Conservation (phyloP, 371 early-diverging fungal genomes). For the Mucor irregularis region DNA sequence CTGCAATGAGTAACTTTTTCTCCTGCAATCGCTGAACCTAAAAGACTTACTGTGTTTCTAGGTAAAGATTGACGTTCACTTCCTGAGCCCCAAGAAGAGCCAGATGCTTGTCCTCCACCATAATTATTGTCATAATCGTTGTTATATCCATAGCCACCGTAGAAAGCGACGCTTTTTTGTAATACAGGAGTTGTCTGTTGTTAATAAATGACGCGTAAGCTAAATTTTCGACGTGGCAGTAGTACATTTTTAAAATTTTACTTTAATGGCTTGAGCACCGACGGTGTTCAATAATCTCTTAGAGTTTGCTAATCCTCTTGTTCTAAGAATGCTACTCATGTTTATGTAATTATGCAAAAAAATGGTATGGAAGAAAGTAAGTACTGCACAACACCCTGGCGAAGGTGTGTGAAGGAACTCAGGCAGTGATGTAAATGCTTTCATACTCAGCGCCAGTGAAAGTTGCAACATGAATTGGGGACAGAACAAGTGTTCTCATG, state of each 20-base stretch:
- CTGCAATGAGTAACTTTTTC: not conserved
- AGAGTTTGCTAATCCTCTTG: not conserved
- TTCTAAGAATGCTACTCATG: conserved; percentile 9
- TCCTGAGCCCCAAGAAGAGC: conserved; percentile 30
- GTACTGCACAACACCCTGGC: too few species aligned
- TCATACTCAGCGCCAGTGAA: too few species aligned
- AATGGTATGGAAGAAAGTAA: too few species aligned
- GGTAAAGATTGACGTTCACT: conserved; percentile 47
- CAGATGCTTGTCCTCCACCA: conserved; percentile 13
- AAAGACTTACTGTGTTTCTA: conserved; percentile 47
- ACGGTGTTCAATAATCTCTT: not conserved
- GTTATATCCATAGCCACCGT: conserved; percentile 37
- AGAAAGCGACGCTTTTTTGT: conserved; percentile 20
- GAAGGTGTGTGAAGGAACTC: too few species aligned
- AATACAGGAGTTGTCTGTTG: conserved; percentile 27
- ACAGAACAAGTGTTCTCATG: too few species aligned
- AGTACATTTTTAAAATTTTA: not conserved
- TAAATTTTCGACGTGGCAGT: not conserved
- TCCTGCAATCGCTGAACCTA: too few species aligned
- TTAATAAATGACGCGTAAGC: not conserved
- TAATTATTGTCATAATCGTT: conserved; percentile 37
- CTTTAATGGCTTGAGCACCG: conserved; percentile 2
- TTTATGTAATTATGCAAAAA: too few species aligned
- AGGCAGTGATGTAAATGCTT: too few species aligned
- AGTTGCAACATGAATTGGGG: too few species aligned